phyloP scores from a whole-genome alignment of 257 asterid species.

The Anisodus acutangulus region DNA sequence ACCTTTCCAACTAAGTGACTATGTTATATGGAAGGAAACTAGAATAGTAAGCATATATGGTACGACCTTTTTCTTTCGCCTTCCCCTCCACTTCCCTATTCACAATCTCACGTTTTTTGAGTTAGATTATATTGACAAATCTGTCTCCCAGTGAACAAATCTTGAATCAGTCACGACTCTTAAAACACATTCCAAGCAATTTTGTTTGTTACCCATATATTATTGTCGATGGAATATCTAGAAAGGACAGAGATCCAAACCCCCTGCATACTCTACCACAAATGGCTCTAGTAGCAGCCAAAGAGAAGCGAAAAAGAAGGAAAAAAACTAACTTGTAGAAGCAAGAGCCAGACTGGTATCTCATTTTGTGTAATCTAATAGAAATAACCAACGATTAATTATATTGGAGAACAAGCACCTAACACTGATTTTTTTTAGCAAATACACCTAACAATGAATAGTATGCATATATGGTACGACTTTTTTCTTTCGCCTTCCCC shows the following conservation, averaged over 20 bases:
- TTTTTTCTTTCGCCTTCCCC: no score
- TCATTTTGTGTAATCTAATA: background rate
- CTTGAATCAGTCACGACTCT: background rate
- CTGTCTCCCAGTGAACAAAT: constrained; percentile 8
- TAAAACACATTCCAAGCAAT: background rate
- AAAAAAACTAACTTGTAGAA: background rate
- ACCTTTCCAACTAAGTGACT: constrained; percentile 1
- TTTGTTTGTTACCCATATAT: background rate
- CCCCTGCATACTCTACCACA: background rate
- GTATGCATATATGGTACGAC: background rate
- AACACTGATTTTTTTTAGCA: background rate
- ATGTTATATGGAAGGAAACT: background rate
- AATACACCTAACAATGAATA: no score
- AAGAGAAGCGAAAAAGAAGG: background rate
- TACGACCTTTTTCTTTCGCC: background rate
- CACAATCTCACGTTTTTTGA: background rate
- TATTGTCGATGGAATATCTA: background rate
- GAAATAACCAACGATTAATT: background rate
- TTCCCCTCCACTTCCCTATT: background rate
- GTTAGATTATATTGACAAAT: background rate
- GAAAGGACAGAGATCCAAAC: background rate
- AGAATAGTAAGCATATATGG: background rate
- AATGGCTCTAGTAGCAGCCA: background rate
- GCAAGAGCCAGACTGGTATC: background rate
- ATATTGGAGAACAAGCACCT: background rate